These are phyloP conservation scores for Paecilomyces dactylethromorphus DNA, from an alignment of 2,329 filamentous ascomycete genomes.

Conservation along the genomic window DNA sequence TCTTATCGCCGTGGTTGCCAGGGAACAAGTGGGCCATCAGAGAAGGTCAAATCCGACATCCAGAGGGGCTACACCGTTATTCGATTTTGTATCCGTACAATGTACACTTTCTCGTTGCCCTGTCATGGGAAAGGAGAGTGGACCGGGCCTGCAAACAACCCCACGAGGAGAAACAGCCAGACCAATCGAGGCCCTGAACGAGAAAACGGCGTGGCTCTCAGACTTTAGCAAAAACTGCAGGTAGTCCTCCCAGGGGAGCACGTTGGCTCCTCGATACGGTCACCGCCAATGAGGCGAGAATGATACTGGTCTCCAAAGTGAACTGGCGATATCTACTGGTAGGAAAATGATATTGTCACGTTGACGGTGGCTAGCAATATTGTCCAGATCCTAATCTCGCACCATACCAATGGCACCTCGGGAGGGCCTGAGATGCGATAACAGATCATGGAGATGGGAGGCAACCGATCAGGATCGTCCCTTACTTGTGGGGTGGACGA, in stretches of 20 bases:
- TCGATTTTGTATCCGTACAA: neutral
- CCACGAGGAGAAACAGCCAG: neutral
- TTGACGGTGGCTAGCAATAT: neutral
- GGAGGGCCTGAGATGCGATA: neutral
- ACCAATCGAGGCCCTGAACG: neutral
- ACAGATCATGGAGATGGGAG: neutral
- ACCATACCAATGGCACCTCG: neutral
- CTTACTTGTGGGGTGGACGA: neutral
- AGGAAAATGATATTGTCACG: neutral
- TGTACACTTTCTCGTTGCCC: neutral
- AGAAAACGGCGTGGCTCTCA: neutral
- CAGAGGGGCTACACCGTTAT: neutral
- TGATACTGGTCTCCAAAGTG: too few relatives aligned
- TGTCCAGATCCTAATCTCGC: neutral
- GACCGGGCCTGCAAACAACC: neutral
- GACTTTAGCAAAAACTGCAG: neutral
- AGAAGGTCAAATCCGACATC: neutral
- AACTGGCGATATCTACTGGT: neutral
- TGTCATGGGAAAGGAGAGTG: neutral
- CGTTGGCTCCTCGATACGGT: neutral
- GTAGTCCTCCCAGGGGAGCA: neutral
- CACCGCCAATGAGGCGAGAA: neutral
- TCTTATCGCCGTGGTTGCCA: neutral
- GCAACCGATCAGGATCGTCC: neutral
- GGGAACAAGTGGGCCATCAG: neutral